Evolutionary conservation across 441 rosid species (phyloP).

Genomic region (Rhodomyrtus psidioides): DNA sequence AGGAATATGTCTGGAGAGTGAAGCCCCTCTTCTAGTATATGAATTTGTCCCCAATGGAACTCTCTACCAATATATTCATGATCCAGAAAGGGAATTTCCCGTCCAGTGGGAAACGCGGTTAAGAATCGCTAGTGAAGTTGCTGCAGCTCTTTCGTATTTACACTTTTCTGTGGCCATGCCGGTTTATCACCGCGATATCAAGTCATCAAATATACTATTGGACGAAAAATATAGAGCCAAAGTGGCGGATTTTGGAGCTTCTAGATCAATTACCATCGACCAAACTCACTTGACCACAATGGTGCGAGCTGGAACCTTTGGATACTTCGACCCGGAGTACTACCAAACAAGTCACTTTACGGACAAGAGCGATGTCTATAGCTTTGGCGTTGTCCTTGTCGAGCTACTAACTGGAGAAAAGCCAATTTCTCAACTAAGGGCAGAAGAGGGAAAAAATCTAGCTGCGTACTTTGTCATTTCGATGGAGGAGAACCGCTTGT

Average conservation of each 20-base stretch:
- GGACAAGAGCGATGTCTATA: too few relatives aligned
- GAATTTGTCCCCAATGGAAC: too few relatives aligned
- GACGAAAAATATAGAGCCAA: neutral
- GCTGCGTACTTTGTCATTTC: neutral
- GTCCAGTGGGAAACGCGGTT: too few relatives aligned
- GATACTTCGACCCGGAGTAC: too few relatives aligned
- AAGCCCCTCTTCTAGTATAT: too few relatives aligned
- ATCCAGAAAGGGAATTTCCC: too few relatives aligned
- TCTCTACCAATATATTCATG: too few relatives aligned
- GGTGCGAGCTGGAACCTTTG: neutral
- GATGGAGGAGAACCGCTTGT: neutral
- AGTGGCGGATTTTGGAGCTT: neutral
- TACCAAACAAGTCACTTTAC: too few relatives aligned
- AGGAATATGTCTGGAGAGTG: too few relatives aligned
- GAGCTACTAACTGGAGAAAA: too few relatives aligned
- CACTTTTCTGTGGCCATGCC: neutral
- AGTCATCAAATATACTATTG: neutral
- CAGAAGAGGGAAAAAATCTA: neutral
- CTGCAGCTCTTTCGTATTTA: neutral
- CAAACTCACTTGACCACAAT: neutral
- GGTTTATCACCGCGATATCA: neutral
- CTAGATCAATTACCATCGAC: neutral
- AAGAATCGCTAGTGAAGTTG: neutral
- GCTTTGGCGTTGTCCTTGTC: too few relatives aligned
- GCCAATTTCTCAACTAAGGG: too few relatives aligned